Evolutionary conservation across 2,329 filamentous ascomycete species (phyloP), one percentile per base, ranked within the genome.

Genomic region (Paracoccidioides lutzii): DNA sequence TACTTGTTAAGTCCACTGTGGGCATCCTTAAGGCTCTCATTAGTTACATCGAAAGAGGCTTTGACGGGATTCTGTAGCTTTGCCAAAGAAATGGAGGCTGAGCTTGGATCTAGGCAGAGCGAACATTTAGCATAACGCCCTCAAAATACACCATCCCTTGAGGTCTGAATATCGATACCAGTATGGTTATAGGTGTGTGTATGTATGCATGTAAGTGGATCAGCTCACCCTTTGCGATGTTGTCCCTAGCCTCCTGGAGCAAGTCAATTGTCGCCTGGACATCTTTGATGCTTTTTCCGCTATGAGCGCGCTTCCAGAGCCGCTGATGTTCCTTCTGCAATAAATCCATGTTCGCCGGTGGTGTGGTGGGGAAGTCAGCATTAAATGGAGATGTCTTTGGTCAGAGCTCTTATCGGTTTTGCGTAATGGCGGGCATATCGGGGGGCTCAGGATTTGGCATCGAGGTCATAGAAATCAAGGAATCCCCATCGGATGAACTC

Each of bases 31-130:
- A 97, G 74, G 64, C 88, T 84, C 54, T 86, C 83, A 62, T 86
- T 91, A 42, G 95, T 82, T 40, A 81, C 78, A 42, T 95, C 89
- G 58, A 97, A 85, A 1, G 84, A 83, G 53, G 84, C 77, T 66
- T 90, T 93, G 56, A 95, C 78, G 0, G 90, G 88, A 60, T 87
- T 90, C 68, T 96, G 90, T 15, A 96, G 80, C 67, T 86, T 90
- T 35, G 87, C 86, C 63, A 97, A 80, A 32, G 84, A 85, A 58
- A 90, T 76, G 44, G 84, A 81, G 14, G 88, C 83, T 42, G 81
- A 81, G 60, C 83, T 81, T 30, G 86, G 82, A 64, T 90, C 85
- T 80, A 71, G 64, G 46, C 44, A 49, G 41, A 60, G 65, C 52
- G 66, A 63, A 37, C 48, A 58, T 7, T 22, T 9, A 51, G 40